Conservation (phyloP, 139 green algal genomes). For the Tetradesmus lagerheimii region DNA sequence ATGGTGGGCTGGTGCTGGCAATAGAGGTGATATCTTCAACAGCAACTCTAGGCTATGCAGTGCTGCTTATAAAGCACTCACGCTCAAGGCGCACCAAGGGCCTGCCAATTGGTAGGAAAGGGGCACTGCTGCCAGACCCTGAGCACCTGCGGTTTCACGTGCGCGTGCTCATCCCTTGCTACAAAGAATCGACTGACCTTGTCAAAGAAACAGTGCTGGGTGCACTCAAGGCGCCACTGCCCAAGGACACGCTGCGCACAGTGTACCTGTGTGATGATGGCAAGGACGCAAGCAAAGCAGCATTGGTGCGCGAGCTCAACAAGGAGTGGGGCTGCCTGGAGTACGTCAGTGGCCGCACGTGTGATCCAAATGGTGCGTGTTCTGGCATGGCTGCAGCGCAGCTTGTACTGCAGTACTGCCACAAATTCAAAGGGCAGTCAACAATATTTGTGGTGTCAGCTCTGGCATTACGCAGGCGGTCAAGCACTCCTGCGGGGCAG, state of each 20-base stretch:
- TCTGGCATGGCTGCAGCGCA: neutral
- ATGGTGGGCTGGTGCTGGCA: constrained; percentile 48
- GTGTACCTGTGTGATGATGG: constrained; percentile 58
- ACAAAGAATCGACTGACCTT: constrained; percentile 47
- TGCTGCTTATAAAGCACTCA: constrained; percentile 39
- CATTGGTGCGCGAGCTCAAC: neutral
- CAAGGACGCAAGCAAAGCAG: constrained; percentile 35
- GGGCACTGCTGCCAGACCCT: neutral
- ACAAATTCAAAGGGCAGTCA: no score
- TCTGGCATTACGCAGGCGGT: neutral
- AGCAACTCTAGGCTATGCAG: constrained; percentile 52
- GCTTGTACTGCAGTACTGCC: no score
- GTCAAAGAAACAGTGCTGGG: constrained; percentile 32
- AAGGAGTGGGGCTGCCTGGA: constrained; percentile 15
- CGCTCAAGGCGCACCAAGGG: constrained; percentile 16
- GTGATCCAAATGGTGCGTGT: neutral
- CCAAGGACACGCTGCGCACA: constrained; percentile 38
- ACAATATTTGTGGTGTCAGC: neutral
- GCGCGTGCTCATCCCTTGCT: constrained; percentile 57
- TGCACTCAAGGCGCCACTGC: constrained; percentile 27
- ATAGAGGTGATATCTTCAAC: constrained; percentile 54
- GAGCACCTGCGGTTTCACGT: constrained; percentile 48
- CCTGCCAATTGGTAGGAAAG: constrained; percentile 21
- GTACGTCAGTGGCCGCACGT: constrained; percentile 74
- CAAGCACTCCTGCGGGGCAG: neutral